phyloP scores from a whole-genome alignment of 108 stramenopile genomes.

The Pseudonitzschia multiseries region DNA sequence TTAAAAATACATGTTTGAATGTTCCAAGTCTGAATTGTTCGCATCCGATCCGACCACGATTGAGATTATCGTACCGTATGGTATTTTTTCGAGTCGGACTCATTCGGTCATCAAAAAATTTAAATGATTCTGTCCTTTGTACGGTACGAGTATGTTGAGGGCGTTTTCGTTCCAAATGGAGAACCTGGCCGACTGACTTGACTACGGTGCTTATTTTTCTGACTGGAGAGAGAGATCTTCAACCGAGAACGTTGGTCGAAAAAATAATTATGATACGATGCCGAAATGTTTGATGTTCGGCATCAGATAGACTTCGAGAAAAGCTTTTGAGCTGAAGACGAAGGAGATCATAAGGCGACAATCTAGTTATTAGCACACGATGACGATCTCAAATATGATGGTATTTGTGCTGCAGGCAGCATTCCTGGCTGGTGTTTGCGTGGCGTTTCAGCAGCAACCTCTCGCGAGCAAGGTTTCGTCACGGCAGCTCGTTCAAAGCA shows the following conservation, averaged over 20 bases:
- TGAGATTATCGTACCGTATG: not conserved
- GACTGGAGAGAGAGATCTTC: not conserved
- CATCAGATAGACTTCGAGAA: not conserved
- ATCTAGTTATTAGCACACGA: too few species aligned
- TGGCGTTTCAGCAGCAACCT: conserved; percentile 8
- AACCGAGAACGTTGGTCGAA: not conserved
- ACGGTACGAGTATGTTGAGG: too few species aligned
- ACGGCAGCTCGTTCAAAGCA: not conserved
- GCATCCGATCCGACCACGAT: not conserved
- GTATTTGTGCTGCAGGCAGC: conserved; percentile 7
- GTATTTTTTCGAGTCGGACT: not conserved
- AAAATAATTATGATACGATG: too few species aligned
- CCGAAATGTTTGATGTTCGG: too few species aligned
- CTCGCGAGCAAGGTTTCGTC: not conserved
- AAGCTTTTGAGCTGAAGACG: not conserved
- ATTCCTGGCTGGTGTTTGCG: not conserved
- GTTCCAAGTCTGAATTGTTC: too few species aligned
- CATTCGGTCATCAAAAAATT: not conserved
- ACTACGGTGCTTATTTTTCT: too few species aligned
- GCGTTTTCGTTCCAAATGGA: not conserved
- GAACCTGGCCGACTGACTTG: not conserved
- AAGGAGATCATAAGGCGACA: not conserved
- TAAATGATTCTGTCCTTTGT: not conserved
- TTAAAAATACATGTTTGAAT: not conserved
- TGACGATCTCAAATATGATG: not conserved